These are phyloP conservation scores for Funneliformis caledonium DNA, from an alignment of 371 early-diverging fungal genomes.

Conservation along the genomic window DNA sequence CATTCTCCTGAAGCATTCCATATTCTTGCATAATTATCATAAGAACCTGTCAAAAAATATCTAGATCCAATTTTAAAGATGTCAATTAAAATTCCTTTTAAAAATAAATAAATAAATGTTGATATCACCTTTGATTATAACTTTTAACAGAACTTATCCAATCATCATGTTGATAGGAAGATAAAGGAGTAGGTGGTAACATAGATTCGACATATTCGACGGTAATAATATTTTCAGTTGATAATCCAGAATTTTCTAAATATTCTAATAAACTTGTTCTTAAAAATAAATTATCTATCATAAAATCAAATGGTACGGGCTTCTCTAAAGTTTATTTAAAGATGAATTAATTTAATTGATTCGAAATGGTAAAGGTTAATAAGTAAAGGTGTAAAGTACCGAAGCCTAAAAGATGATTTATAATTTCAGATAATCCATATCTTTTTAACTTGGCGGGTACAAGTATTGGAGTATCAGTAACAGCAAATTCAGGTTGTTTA, in stretches of 20 bases:
- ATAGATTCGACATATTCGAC: constrained; percentile 91
- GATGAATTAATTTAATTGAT: neutral
- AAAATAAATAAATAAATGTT: neutral
- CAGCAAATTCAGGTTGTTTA: constrained; percentile 71
- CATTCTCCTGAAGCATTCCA: constrained; percentile 82
- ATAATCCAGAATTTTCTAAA: constrained; percentile 68
- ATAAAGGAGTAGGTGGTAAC: constrained; percentile 80
- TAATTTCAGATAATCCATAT: constrained; percentile 88
- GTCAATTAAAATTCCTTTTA: neutral
- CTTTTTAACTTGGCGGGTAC: constrained; percentile 85
- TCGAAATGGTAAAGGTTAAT: neutral
- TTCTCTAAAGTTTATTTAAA: constrained; percentile 55
- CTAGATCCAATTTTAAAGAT: constrained; percentile 47
- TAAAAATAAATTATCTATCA: constrained; percentile 88
- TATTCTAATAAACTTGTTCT: constrained; percentile 77
- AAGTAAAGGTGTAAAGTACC: constrained; percentile 45
- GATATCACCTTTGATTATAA: constrained; percentile 9
- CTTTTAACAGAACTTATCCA: constrained; percentile 85
- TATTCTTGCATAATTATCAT: constrained; percentile 82
- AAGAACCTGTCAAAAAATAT: constrained; percentile 79
- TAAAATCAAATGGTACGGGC: constrained; percentile 90
- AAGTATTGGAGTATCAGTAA: constrained; percentile 82
- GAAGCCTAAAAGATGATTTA: constrained; percentile 80
- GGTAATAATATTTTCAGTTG: constrained; percentile 87
- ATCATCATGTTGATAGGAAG: constrained; percentile 87